Percentiles rank a stretch among this genome's conserved stretches.
Conservation (phyloP, 768 basidiomycete species). For the Boletus rubescentipes region DNA sequence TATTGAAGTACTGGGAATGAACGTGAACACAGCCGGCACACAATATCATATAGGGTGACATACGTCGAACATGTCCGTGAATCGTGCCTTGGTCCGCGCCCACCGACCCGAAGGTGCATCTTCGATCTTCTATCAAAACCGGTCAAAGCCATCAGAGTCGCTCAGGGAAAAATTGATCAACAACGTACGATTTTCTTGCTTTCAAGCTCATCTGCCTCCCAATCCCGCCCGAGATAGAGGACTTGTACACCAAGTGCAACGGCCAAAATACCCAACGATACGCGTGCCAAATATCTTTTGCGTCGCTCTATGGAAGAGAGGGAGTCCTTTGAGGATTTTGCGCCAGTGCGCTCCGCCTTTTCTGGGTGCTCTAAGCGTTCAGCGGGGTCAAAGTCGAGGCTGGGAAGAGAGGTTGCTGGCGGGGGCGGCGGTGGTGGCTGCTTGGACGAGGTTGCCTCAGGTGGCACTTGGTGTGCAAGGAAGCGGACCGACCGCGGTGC, state of each 20-base stretch:
- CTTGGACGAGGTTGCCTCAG: constrained; percentile 10
- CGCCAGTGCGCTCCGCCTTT: constrained; percentile 61
- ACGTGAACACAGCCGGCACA: not conserved
- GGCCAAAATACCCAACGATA: constrained; percentile 52
- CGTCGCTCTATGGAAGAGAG: constrained; percentile 77
- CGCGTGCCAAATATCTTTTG: constrained; percentile 55
- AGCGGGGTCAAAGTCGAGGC: constrained; percentile 65
- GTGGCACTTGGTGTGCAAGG: constrained; percentile 21
- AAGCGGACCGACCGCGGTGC: constrained; percentile 21
- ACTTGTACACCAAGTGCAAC: constrained; percentile 57
- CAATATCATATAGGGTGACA: constrained; percentile 23
- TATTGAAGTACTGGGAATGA: constrained; percentile 72
- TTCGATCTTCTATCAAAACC: constrained; percentile 47
- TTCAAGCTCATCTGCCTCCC: constrained; percentile 71
- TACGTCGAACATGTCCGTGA: constrained; percentile 68
- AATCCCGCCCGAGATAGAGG: constrained; percentile 74
- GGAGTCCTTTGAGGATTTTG: constrained; percentile 73
- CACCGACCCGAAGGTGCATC: constrained; percentile 60
- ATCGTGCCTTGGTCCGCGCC: constrained; percentile 62
- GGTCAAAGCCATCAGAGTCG: not conserved
- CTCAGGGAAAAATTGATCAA: not conserved
- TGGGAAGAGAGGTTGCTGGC: constrained; percentile 36
- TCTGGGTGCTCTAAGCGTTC: constrained; percentile 38
- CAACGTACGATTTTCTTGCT: constrained; percentile 57
- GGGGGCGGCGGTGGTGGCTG: constrained; percentile 6